Base-by-base conservation (phyloP, 1,139 yeast genomes). In the Saccharomycopsis phalli region DNA sequence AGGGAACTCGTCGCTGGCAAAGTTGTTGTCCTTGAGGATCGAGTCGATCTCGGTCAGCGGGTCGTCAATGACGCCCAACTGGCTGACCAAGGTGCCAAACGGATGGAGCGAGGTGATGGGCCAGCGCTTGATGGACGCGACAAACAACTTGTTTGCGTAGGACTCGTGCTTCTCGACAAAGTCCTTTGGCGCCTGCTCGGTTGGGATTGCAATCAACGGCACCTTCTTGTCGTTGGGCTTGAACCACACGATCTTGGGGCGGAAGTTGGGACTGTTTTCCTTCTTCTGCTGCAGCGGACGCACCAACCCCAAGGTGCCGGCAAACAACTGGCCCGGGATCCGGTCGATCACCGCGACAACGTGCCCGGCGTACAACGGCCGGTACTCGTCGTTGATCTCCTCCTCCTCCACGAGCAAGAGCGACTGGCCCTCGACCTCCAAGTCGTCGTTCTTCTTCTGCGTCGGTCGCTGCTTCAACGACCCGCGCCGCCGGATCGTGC, bases 81-180 rank as follows among this genome's bases (percentile, higher is more conserved):
- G 86, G 41, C 88, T 84, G 26, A 88, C 81, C 48, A 91, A 67
- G 23, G 95, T 88, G 53, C 98, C 98, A 55, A 91, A 91, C 3
- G 98, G 98, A 65, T 91, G 98, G 58, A 91, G 71, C 0, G 97
- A 88, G 16, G 98, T 91, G 61, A 91, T 91, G 58, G 98, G 98
- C 98, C 98, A 91, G 61, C 98, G 80, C 59, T 91, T 91, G 53
- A 91, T 91, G 3, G 95, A 82, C 0, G 97, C 97, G 48, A 91
- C 93, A 56, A 91, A 91, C 41, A 87, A 65, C 53, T 81, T 83
- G 56, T 84, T 77, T 0, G 84, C 70, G 53, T 91, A 91, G 41
- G 68, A 71, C 45, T 83, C 94, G 50, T 87, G 94, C 53, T 87
- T 86, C 50, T 87, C 95, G 33, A 91, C 93, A 62, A 91, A 88